Evolutionary conservation across 164 flowering plant genomes (phyloP).

Genomic region (Magnolia kwangsiensis): DNA sequence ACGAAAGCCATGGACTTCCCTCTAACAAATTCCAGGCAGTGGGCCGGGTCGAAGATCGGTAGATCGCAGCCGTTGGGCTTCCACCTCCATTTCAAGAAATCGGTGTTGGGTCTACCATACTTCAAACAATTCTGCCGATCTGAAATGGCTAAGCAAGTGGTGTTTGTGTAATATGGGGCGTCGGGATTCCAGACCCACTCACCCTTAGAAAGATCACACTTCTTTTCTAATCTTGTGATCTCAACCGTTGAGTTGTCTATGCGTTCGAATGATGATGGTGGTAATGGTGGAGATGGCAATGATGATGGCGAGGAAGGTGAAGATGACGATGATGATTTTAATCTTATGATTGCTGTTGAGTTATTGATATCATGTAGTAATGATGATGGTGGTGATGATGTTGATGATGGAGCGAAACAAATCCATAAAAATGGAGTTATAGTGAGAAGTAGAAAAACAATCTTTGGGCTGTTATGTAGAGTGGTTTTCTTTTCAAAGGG

Average conservation of each 20-base stretch:
- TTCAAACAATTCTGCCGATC: slow-evolving; percentile 76
- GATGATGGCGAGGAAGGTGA: background rate
- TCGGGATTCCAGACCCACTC: slow-evolving; percentile 64
- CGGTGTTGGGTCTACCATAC: slow-evolving; percentile 59
- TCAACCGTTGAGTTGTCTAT: background rate
- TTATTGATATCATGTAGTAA: no score
- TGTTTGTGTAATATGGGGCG: slow-evolving; percentile 63
- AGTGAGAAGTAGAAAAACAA: slow-evolving; percentile 12
- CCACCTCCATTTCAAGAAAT: slow-evolving; percentile 78
- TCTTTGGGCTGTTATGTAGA: slow-evolving; percentile 20
- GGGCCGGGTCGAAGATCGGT: slow-evolving; percentile 52
- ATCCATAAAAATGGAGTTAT: slow-evolving; percentile 11
- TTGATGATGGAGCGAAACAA: background rate
- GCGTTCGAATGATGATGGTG: slow-evolving; percentile 3
- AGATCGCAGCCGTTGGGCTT: slow-evolving; percentile 69
- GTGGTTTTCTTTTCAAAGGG: slow-evolving; percentile 19
- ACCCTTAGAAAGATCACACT: slow-evolving; percentile 58
- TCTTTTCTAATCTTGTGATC: background rate
- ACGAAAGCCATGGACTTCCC: slow-evolving; percentile 70
- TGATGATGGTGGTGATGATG: slow-evolving; percentile 1
- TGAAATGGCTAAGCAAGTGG: slow-evolving; percentile 65
- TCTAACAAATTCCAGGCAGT: slow-evolving; percentile 50
- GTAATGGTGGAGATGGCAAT: background rate
- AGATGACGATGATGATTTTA: background rate
- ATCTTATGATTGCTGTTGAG: no score